A percentile compares a stretch with the other conserved stretches of the same genome.
Conservation (phyloP, 2,329 filamentous ascomycete genomes). For the Dichotomopilus funicola region DNA sequence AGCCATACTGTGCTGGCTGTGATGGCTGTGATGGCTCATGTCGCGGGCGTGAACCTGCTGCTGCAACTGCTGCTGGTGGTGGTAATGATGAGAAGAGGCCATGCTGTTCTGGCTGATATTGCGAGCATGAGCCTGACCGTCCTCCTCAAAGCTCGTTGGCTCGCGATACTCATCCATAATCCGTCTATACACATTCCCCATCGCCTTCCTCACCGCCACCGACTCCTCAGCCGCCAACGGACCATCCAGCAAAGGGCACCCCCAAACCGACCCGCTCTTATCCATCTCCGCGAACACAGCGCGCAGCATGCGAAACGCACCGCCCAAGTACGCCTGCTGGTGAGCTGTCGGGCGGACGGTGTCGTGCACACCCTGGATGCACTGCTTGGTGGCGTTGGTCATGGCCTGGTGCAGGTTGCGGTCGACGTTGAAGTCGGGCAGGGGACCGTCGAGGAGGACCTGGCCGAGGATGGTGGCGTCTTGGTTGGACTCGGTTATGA, state of each 20-base stretch:
- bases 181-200: conserved; percentile 6
- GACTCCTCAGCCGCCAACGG: not conserved
- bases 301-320: conserved; percentile 8
- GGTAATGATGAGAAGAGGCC: not conserved
- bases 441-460: conserved; percentile 4
- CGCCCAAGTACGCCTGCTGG: conserved; percentile 4
- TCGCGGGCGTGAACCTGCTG: not conserved
- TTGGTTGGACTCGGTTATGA: not conserved
- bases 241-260: conserved; percentile 5
- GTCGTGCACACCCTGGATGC: not conserved
- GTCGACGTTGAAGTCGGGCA: not conserved
- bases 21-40: too few species aligned
- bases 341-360: not conserved
- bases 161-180: not conserved
- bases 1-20: too few species aligned
- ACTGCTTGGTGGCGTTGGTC: not conserved
- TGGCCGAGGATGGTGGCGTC: conserved; percentile 5
- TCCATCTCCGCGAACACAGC: conserved; percentile 5
- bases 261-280: conserved; percentile 3
- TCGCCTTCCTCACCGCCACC: not conserved
- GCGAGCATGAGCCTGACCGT: not conserved
- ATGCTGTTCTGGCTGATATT: not conserved
- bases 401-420: conserved; percentile 2
- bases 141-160: not conserved
- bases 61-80: not conserved